A percentile compares a stretch with the other conserved stretches of the same genome.
phyloP scores from a whole-genome alignment of 2,329 filamentous ascomycete genomes.

The Zalaria sp. region DNA sequence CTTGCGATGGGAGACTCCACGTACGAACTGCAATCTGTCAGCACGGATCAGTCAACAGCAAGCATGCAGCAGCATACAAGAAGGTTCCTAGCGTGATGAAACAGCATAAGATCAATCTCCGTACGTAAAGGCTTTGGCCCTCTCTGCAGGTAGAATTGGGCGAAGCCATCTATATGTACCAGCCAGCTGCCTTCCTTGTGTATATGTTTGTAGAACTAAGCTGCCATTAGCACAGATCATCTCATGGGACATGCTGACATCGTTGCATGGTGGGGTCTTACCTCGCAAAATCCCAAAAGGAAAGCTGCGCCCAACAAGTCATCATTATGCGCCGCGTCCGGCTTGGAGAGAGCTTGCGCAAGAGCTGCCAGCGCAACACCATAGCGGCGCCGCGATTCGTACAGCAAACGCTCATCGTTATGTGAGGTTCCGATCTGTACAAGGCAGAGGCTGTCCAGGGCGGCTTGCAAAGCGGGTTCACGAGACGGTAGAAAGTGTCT shows the following conservation, averaged over 20 bases:
- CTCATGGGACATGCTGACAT: neutral
- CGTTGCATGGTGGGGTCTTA: neutral
- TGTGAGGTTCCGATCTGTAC: slow-evolving; percentile 14
- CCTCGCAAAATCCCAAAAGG: slow-evolving; percentile 15
- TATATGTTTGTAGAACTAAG: slow-evolving; percentile 15
- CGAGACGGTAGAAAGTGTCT: slow-evolving; percentile 2
- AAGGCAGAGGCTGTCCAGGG: slow-evolving; percentile 15
- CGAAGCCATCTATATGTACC: slow-evolving; percentile 13
- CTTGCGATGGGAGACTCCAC: slow-evolving; percentile 13
- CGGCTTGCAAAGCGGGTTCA: slow-evolving; percentile 11
- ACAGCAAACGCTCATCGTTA: slow-evolving; percentile 12
- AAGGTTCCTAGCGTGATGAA: slow-evolving; percentile 14
- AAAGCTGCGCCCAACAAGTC: slow-evolving; percentile 15
- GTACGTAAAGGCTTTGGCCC: slow-evolving; percentile 12
- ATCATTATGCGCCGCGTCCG: slow-evolving; percentile 10
- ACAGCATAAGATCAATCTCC: slow-evolving; percentile 13
- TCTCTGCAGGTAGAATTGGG: slow-evolving; percentile 14
- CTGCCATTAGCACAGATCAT: neutral
- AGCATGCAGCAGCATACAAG: slow-evolving; percentile 3
- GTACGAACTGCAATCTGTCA: slow-evolving; percentile 5
- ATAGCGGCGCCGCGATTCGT: slow-evolving; percentile 12
- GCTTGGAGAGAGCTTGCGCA: slow-evolving; percentile 8
- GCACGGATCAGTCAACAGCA: neutral
- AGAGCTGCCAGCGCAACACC: slow-evolving; percentile 11
- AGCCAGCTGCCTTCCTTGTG: slow-evolving; percentile 14